phyloP scores from a whole-genome alignment of 129 eudicot genomes.

The Oenanthe sinensis region DNA sequence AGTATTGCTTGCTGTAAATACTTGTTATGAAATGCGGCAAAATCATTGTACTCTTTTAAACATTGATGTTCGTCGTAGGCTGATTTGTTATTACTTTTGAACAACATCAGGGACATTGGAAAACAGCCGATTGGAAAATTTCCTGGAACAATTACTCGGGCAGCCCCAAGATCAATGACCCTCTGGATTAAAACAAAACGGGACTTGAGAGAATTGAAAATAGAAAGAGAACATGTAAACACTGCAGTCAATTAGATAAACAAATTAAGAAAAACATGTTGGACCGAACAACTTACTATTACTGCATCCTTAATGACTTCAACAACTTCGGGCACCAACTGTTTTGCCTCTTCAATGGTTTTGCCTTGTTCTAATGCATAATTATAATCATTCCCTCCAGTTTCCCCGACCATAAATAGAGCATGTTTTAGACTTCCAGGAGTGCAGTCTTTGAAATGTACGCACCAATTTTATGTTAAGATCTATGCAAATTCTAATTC shows the following conservation, averaged over 20 bases:
- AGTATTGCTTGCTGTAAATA: too few species aligned
- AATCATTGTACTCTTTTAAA: too few species aligned
- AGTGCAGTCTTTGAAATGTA: slow-evolving; percentile 2
- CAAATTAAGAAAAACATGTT: background rate
- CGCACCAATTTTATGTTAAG: background rate
- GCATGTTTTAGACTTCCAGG: background rate
- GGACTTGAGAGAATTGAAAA: background rate
- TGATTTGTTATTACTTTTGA: too few species aligned
- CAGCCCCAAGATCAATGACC: background rate
- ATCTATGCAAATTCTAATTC: background rate
- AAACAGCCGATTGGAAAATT: background rate
- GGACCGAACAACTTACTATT: background rate
- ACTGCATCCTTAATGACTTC: background rate
- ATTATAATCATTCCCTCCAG: slow-evolving; percentile 22
- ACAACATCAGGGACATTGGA: background rate
- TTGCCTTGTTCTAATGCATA: slow-evolving; percentile 15
- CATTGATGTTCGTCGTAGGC: too few species aligned
- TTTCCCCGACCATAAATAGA: slow-evolving; percentile 26
- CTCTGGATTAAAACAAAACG: background rate
- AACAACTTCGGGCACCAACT: slow-evolving; percentile 6
- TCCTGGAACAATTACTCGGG: background rate
- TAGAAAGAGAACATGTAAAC: too few species aligned
- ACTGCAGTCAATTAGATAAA: too few species aligned
- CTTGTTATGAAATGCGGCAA: too few species aligned
- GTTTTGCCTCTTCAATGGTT: slow-evolving; percentile 6